These are phyloP conservation scores for Bretschneidera sinensis DNA, from an alignment of 345 rosid species.

Conservation along the genomic window DNA sequence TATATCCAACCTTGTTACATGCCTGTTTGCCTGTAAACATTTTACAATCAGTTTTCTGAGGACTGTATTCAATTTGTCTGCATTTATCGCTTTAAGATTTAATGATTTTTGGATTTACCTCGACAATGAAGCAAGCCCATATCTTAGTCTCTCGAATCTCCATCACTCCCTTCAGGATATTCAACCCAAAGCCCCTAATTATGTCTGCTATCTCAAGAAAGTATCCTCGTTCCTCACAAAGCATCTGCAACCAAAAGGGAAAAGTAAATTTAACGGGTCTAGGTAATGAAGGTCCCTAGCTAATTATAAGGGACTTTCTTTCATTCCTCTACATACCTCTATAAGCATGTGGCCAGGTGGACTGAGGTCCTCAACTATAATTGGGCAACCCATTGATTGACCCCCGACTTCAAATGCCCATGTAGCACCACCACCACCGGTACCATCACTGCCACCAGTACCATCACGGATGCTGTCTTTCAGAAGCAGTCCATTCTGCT, in stretches of 20 bases:
- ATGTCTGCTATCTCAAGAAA: slow-evolving; percentile 82
- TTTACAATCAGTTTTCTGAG: slow-evolving; percentile 7
- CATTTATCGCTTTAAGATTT: neutral
- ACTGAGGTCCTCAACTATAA: slow-evolving; percentile 74
- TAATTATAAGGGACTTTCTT: neutral
- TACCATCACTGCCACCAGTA: slow-evolving; percentile 44
- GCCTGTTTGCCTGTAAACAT: slow-evolving; percentile 48
- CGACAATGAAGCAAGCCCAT: slow-evolving; percentile 84
- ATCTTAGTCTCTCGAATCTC: slow-evolving; percentile 52
- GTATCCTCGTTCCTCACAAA: slow-evolving; percentile 68
- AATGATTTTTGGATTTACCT: slow-evolving; percentile 35
- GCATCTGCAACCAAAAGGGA: slow-evolving; percentile 46
- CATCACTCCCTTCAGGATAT: slow-evolving; percentile 78
- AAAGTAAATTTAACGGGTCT: slow-evolving; percentile 1
- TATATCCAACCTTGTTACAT: slow-evolving; percentile 64
- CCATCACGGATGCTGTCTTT: slow-evolving; percentile 21
- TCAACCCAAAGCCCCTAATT: slow-evolving; percentile 65
- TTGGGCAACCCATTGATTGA: slow-evolving; percentile 62
- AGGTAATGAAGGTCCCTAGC: neutral
- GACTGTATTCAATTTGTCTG: neutral
- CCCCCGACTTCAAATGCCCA: slow-evolving; percentile 91
- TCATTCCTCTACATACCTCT: slow-evolving; percentile 43
- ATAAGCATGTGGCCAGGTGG: slow-evolving; percentile 77
- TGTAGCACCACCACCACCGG: slow-evolving; percentile 48
- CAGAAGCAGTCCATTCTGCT: slow-evolving; percentile 25